Base-by-base conservation (phyloP, 805 yeast species). In the Saturnispora hagleri region DNA sequence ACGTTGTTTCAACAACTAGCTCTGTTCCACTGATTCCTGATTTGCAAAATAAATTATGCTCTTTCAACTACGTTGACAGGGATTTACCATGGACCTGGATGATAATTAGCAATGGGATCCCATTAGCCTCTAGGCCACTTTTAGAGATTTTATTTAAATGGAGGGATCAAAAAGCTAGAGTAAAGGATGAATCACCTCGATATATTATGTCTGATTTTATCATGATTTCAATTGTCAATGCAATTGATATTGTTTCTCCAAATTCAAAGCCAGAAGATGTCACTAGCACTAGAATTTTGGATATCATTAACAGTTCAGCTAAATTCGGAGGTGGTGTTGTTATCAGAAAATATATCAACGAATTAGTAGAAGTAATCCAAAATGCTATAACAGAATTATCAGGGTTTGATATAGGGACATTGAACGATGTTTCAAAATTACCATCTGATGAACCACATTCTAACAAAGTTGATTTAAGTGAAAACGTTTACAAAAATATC, bases 141-240 rank as follows among this genome's bases (percentile, higher is more conserved):
- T 73, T 87, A 17, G 79, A 74, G 55, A 79, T 69, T 0, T 69
- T 93, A 18, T 87, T 77, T 59, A 73, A 78, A 43, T 93, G 97
- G 97, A 78, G 99, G 65, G 98, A 93, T 64, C 48, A 54, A 1
- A 62, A 76, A 35, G 98, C 97, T 1, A 75, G 95, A 57, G 58
- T 70, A 38, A 75, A 78, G 46, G 99, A 93, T 65, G 99, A 93
- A 68, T 86, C 95, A 2, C 80, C 84, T 2, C 73, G 95, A 54
- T 91, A 72, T 60, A 73, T 93, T 15, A 84, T 90, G 91, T 80
- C 96, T 5, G 89, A 88, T 61, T 93, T 84, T 59, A 65, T 84
- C 13, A 62, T 93, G 38, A 81, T 83, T 0, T 74, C 83, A 0
- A 65, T 93, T 43, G 81, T 59, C 22, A 60, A 58, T 34, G 52